Conservation (phyloP, 495 filamentous ascomycete genomes). For the Mytilinidion resinicola region DNA sequence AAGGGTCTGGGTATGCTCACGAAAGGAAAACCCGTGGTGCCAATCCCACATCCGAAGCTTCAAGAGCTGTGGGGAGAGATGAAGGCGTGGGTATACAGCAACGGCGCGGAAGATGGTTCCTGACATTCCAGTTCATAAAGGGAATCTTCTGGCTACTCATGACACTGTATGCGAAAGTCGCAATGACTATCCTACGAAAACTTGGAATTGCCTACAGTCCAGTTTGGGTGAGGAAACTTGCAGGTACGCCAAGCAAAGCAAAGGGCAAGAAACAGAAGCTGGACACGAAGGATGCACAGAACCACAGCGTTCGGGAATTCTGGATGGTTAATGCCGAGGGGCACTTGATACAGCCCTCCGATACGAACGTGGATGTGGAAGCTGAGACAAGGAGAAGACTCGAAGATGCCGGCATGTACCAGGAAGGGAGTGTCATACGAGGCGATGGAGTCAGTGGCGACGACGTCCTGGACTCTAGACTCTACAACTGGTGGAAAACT, state of each 20-base stretch:
- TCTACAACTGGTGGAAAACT: slow-evolving; percentile 74
- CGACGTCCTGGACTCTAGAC: slow-evolving; percentile 55
- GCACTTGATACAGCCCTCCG: slow-evolving; percentile 49
- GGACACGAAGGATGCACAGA: neutral
- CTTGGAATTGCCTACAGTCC: slow-evolving; percentile 60
- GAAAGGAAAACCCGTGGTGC: slow-evolving; percentile 46
- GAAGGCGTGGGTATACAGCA: slow-evolving; percentile 74
- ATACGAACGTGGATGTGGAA: slow-evolving; percentile 70
- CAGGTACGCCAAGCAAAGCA: slow-evolving; percentile 29
- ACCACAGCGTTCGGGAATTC: slow-evolving; percentile 33
- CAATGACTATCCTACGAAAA: slow-evolving; percentile 49
- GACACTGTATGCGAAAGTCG: slow-evolving; percentile 50
- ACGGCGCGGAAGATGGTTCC: slow-evolving; percentile 62
- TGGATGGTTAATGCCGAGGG: slow-evolving; percentile 52
- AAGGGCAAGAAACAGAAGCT: neutral
- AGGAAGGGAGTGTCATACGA: slow-evolving; percentile 6
- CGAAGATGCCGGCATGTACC: slow-evolving; percentile 11
- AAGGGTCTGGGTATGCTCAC: slow-evolving; percentile 55
- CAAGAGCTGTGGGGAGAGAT: slow-evolving; percentile 23
- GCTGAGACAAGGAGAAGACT: slow-evolving; percentile 57
- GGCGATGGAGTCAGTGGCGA: slow-evolving; percentile 45
- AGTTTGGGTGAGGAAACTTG: slow-evolving; percentile 53
- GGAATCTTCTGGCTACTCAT: slow-evolving; percentile 62
- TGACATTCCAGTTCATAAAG: slow-evolving; percentile 66
- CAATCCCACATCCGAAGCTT: slow-evolving; percentile 36